Percentiles rank a stretch among this genome's conserved stretches.
These are phyloP conservation scores for Trichoderma atroviride DNA, from an alignment of 2,329 filamentous ascomycete genomes.

Conservation along the genomic window DNA sequence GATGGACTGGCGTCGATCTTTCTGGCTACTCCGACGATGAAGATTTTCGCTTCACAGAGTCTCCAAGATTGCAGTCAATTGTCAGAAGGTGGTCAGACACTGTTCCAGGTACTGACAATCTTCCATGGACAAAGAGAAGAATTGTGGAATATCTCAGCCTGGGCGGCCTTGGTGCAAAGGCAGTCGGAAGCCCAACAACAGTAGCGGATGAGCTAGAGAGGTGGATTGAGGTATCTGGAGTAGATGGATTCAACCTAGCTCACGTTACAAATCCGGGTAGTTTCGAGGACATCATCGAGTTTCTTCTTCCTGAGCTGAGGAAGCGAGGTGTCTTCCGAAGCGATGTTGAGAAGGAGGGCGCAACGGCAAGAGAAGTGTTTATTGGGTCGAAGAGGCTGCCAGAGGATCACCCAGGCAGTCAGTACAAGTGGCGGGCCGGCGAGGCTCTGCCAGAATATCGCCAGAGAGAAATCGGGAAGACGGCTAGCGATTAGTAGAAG, in stretches of 20 bases:
- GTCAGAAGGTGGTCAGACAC: conserved; percentile 29
- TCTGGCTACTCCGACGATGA: conserved; percentile 22
- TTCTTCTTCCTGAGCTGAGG: conserved; percentile 63
- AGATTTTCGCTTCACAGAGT: conserved; percentile 21
- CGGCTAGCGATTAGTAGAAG: background rate
- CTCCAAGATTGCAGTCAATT: conserved; percentile 25
- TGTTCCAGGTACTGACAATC: conserved; percentile 26
- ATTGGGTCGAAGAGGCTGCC: conserved; percentile 27
- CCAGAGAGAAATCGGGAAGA: background rate
- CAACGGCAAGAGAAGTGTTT: conserved; percentile 29
- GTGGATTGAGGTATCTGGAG: conserved; percentile 43
- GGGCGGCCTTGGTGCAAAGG: conserved; percentile 52
- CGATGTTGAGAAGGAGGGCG: conserved; percentile 26
- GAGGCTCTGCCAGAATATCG: conserved; percentile 17
- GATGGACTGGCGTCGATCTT: conserved; percentile 24
- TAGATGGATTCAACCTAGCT: conserved; percentile 43
- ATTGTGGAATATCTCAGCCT: conserved; percentile 59
- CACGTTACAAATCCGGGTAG: conserved; percentile 54
- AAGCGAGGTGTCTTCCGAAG: conserved; percentile 31
- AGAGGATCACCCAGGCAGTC: conserved; percentile 28
- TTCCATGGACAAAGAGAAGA: conserved; percentile 58
- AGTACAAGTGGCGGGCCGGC: conserved; percentile 27
- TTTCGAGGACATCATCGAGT: conserved; percentile 65
- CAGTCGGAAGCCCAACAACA: conserved; percentile 47
- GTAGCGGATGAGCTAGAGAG: conserved; percentile 52